phyloP scores from a whole-genome alignment of 2,329 filamentous ascomycete genomes.

The Cercospora janseana region DNA sequence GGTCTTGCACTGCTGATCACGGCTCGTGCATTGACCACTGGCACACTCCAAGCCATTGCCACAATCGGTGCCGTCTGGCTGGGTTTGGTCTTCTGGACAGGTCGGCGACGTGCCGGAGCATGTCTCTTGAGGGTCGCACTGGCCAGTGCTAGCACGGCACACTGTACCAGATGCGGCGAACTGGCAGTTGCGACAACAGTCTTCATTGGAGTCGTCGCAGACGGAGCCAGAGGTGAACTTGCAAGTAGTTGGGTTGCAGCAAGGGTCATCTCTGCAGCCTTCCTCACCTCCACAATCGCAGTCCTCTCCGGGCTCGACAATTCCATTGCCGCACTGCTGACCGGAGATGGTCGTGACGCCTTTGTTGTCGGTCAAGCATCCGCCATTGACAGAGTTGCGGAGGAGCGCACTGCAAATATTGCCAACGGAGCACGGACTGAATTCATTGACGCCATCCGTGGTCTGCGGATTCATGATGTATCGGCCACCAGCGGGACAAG shows the following conservation, averaged over 20 bases:
- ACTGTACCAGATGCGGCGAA: conserved; percentile 67
- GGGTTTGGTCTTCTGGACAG: conserved; percentile 71
- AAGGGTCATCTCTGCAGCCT: conserved; percentile 71
- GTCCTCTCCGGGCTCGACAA: conserved; percentile 89
- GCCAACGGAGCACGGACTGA: conserved; percentile 85
- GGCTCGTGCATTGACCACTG: conserved; percentile 89
- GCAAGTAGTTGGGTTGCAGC: conserved; percentile 85
- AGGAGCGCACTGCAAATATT: conserved; percentile 89
- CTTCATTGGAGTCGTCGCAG: conserved; percentile 82
- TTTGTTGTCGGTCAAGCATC: conserved; percentile 81
- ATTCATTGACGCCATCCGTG: conserved; percentile 66
- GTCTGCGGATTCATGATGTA: conserved; percentile 98
- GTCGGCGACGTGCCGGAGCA: conserved; percentile 70
- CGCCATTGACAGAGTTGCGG: conserved; percentile 70
- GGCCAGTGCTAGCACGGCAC: conserved; percentile 75
- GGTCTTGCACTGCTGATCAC: conserved; percentile 82
- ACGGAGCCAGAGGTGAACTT: conserved; percentile 72
- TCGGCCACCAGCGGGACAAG: conserved; percentile 71
- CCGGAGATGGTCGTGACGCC: conserved; percentile 77
- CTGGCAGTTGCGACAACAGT: conserved; percentile 73
- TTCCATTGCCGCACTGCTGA: conserved; percentile 91
- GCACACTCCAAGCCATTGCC: conserved; percentile 74
- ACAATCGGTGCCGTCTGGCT: conserved; percentile 69
- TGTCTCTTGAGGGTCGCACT: conserved; percentile 80
- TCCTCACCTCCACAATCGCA: conserved; percentile 85